Conservation (phyloP, 2,329 filamentous ascomycete species). For the Epichloe aotearoae region DNA sequence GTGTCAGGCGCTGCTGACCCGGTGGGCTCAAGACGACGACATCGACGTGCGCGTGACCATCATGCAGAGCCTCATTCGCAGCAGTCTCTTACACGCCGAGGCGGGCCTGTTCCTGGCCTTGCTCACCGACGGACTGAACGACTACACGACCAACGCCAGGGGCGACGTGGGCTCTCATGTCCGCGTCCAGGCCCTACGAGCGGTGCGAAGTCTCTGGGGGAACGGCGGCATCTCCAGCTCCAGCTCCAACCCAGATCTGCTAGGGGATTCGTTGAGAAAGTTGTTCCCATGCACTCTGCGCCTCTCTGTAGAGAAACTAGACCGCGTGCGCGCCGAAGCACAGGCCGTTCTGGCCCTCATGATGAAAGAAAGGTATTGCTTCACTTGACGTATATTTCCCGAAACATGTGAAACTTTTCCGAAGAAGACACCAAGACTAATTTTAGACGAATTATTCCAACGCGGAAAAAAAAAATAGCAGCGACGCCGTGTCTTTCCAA, state of each 20-base stretch:
- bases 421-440: not conserved
- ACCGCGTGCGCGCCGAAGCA: conserved; percentile 63
- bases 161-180: conserved; percentile 86
- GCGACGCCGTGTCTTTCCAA: conserved; percentile 22
- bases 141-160: conserved; percentile 81
- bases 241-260: conserved; percentile 12
- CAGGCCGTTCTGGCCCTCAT: conserved; percentile 38
- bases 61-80: conserved; percentile 38
- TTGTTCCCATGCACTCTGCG: conserved; percentile 44
- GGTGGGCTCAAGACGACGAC: conserved; percentile 38
- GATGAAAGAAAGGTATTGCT: conserved; percentile 30
- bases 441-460: not conserved
- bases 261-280: conserved; percentile 17
- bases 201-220: conserved; percentile 51
- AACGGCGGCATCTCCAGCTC: conserved; percentile 12
- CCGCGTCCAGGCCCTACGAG: conserved; percentile 66
- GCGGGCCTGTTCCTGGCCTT: conserved; percentile 29
- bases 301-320: conserved; percentile 77
- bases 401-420: not conserved
- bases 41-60: conserved; percentile 43
- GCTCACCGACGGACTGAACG: conserved; percentile 53
- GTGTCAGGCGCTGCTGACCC: conserved; percentile 31
- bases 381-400: not conserved
- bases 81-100: conserved; percentile 29
- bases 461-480: conserved; percentile 8